These are phyloP conservation scores for Neurospora cerealis DNA, from an alignment of 495 filamentous ascomycete genomes.

Conservation along the genomic window DNA sequence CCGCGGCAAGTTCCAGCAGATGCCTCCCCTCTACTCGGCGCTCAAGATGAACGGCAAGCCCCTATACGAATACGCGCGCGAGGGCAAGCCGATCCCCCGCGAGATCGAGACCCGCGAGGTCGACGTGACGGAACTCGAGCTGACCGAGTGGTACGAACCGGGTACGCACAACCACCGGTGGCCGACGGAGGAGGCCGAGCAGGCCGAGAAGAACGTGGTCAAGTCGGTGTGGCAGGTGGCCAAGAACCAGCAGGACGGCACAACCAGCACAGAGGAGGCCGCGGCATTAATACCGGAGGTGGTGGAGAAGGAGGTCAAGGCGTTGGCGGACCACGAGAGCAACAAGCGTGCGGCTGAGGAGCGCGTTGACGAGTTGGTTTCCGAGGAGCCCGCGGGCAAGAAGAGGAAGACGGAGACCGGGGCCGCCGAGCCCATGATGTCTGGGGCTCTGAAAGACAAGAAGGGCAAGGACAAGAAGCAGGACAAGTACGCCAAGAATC, in stretches of 20 bases:
- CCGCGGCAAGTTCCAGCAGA: constrained; percentile 80
- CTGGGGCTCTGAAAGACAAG: constrained; percentile 34
- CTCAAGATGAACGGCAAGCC: constrained; percentile 83
- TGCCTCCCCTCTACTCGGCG: constrained; percentile 86
- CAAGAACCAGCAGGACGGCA: constrained; percentile 24
- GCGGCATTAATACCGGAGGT: constrained; percentile 34
- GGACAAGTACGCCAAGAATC: constrained; percentile 18
- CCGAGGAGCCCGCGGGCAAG: constrained; percentile 17
- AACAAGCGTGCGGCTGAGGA: constrained; percentile 41
- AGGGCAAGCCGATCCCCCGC: constrained; percentile 70
- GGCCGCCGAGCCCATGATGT: constrained; percentile 36
- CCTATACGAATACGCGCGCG: constrained; percentile 90
- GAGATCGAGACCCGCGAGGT: constrained; percentile 77
- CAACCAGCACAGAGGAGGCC: constrained; percentile 15
- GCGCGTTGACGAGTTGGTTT: constrained; percentile 31
- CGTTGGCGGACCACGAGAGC: constrained; percentile 30
- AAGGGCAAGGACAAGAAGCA: constrained; percentile 6
- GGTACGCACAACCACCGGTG: constrained; percentile 64
- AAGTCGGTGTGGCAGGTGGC: constrained; percentile 55
- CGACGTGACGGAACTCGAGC: constrained; percentile 60
- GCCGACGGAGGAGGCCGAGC: constrained; percentile 64
- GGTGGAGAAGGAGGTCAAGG: constrained; percentile 36
- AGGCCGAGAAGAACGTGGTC: constrained; percentile 60
- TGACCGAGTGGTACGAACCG: constrained; percentile 81
- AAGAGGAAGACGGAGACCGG: constrained; percentile 24